These are phyloP conservation scores for Sophora flavescens DNA, from an alignment of 306 rosid species.

Conservation along the genomic window DNA sequence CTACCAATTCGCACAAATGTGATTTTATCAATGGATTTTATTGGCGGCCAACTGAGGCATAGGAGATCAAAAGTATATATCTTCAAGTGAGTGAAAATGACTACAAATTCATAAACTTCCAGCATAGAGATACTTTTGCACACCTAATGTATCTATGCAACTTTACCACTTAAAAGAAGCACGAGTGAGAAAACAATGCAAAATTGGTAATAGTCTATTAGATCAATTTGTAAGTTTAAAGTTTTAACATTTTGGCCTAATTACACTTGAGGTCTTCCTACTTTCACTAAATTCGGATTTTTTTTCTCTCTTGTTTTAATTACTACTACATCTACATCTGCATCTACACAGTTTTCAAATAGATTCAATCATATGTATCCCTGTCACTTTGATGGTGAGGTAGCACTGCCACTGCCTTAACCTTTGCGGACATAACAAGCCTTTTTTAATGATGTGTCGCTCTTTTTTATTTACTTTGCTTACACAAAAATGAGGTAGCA, in stretches of 20 bases:
- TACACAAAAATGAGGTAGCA: neutral
- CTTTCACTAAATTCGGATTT: neutral
- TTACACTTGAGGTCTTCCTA: neutral
- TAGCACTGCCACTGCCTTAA: neutral
- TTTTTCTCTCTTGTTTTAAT: constrained; percentile 4
- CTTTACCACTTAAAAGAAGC: neutral
- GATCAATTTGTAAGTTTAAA: neutral
- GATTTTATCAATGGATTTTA: constrained; percentile 6
- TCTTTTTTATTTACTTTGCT: neutral
- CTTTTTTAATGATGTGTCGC: neutral
- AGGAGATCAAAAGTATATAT: constrained; percentile 12
- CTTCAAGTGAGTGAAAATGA: neutral
- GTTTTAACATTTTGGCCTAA: constrained; percentile 2
- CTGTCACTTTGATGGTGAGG: constrained; percentile 10
- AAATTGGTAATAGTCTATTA: neutral
- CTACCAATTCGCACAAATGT: neutral
- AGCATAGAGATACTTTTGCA: neutral
- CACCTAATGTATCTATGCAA: neutral
- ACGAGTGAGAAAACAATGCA: neutral
- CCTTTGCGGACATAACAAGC: neutral
- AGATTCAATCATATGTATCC: neutral
- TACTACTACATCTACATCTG: constrained; percentile 9
- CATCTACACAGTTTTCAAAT: neutral
- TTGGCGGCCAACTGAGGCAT: neutral
- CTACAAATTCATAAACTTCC: constrained; percentile 27